Evolutionary conservation across 2,329 filamentous ascomycete species (phyloP), one percentile per base, ranked within the genome.

Genomic region (Grosmannia huntii): DNA sequence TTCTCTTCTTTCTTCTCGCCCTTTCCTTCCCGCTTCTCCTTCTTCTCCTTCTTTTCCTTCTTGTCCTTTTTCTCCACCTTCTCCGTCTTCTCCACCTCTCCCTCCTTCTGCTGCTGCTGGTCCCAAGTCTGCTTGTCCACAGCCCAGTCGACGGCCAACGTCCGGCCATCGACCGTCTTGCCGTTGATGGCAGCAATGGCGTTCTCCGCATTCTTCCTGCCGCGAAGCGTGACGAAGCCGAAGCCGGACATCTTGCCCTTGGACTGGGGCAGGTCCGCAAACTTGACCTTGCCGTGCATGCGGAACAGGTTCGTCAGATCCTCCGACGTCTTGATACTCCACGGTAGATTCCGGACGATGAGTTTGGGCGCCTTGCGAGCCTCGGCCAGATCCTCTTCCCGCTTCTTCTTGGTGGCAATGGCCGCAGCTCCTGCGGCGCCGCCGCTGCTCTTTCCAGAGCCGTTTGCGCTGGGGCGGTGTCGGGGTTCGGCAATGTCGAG

Each of bases 81-180:
- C 44, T 69, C 72, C 21, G 70, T 69, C 16, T 70, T 70, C 5
- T 64, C 62, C 16, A 19, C 62, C 16, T 44, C 19, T 9, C 16
- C 41, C 41, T 44, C 41, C 19, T 44, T 16, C 14, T 64, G 62
- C 19, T 57, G 56, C 23, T 60, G 59, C 69, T 83, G 78, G 62
- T 91, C 81, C 90, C 90, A 99, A 7, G 86, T 84, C 49, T 85
- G 80, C 74, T 95, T 96, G 61, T 96, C 90, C 4, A 97, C 90
- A 36, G 95, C 92, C 89, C 90, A 99, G 73, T 99, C 94, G 7
- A 99, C 94, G 31, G 92, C 94, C 61, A 99, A 72, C 10, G 85
- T 87, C 66, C 94, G 82, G 2, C 91, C 94, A 69, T 96, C 91
- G 23, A 99, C 79, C 61, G 87, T 83, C 69, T 89, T 96, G 60